These are phyloP conservation scores for Phoma herbarum DNA, from an alignment of 2,329 filamentous ascomycete genomes.

Conservation along the genomic window DNA sequence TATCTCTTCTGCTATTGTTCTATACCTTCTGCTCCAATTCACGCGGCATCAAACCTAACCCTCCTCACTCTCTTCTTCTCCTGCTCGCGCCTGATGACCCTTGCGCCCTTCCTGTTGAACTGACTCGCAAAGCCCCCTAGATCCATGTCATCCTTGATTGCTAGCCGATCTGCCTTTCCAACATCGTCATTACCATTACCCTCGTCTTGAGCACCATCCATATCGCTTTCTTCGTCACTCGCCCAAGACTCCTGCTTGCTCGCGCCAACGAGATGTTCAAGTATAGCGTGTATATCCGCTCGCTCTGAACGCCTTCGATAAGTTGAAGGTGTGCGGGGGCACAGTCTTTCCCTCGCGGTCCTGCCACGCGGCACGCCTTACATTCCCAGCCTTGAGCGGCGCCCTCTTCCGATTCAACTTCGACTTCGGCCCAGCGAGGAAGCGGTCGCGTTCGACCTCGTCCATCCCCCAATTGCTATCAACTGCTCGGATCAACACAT, in stretches of 20 bases:
- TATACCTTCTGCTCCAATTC: background rate
- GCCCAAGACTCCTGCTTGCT: background rate
- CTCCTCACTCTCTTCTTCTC: background rate
- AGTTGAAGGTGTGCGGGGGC: background rate
- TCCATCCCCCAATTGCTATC: background rate
- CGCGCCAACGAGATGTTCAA: conserved; percentile 1
- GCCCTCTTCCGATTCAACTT: background rate
- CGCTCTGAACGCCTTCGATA: too few relatives aligned
- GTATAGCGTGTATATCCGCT: background rate
- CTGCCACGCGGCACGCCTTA: background rate
- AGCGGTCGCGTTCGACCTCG: background rate
- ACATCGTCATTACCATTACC: background rate
- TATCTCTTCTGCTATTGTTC: too few relatives aligned
- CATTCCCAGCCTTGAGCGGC: background rate
- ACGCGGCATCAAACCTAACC: background rate
- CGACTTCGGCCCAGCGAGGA: background rate
- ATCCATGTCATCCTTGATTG: background rate
- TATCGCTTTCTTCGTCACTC: background rate
- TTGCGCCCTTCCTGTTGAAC: background rate
- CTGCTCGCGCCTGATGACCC: background rate
- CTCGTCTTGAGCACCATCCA: background rate
- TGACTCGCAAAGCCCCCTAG: background rate
- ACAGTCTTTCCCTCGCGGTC: background rate
- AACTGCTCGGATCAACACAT: background rate
- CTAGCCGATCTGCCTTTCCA: background rate